phyloP scores from a whole-genome alignment of 2,329 filamentous ascomycete genomes.

The Penicillium sp. region DNA sequence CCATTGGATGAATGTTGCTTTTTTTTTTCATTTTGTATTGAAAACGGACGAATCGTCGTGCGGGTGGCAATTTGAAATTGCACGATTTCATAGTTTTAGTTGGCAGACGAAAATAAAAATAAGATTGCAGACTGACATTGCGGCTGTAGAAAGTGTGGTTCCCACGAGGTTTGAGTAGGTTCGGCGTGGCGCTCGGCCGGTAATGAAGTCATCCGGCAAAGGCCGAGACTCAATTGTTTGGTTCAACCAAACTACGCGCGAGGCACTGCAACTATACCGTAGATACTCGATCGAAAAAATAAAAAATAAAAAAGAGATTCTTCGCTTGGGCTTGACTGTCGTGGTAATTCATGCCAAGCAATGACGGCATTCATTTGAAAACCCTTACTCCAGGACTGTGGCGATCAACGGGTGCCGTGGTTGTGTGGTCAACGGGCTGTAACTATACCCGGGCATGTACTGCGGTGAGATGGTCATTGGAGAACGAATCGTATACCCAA shows the following conservation, averaged over 20 bases:
- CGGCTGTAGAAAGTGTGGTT: neutral
- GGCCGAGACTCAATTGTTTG: neutral
- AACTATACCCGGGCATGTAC: no score
- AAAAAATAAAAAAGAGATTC: no score
- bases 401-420: no score
- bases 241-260: neutral
- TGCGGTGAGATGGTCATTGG: no score
- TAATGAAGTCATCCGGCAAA: slow-evolving; percentile 8
- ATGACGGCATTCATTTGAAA: no score
- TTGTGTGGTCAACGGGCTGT: no score
- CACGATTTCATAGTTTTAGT: slow-evolving; percentile 1
- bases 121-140: neutral
- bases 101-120: neutral
- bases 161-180: neutral
- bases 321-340: no score
- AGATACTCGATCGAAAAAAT: no score
- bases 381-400: no score
- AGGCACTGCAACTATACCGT: neutral
- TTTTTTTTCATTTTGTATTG: neutral
- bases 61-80: slow-evolving; percentile 9
- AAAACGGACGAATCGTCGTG: neutral
- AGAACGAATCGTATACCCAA: no score
- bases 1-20: slow-evolving; percentile 14
- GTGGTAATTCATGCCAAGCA: no score
- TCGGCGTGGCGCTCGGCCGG: slow-evolving; percentile 1